These are phyloP conservation scores for Salvia rosmarinus DNA, from an alignment of 257 asterid species.

Conservation along the genomic window DNA sequence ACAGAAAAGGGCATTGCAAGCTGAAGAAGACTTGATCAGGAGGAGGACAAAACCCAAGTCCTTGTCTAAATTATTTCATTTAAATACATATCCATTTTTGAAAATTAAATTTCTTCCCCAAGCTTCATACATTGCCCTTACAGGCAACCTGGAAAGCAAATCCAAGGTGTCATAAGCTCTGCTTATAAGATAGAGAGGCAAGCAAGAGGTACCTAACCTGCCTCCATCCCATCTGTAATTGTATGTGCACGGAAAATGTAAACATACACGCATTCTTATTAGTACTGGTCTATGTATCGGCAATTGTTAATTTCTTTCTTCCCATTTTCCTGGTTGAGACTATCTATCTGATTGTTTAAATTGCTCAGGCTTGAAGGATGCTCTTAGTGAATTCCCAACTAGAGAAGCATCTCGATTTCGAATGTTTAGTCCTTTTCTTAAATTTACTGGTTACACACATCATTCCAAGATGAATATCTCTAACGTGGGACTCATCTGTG, in stretches of 20 bases:
- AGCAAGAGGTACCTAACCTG: constrained; percentile 65
- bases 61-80: constrained; percentile 26
- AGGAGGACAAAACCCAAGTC: constrained; percentile 93
- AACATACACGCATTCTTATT: neutral
- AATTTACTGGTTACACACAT: neutral
- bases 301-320: neutral
- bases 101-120: constrained; percentile 27
- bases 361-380: constrained; percentile 78
- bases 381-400: constrained; percentile 79
- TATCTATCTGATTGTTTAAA: constrained; percentile 6
- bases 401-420: constrained; percentile 79
- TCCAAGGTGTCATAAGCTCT: constrained; percentile 72
- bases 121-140: constrained; percentile 26
- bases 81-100: constrained; percentile 3
- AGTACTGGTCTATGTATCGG: neutral
- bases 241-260: neutral
- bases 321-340: neutral
- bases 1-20: constrained; percentile 73
- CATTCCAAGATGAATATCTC: constrained; percentile 5
- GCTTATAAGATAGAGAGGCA: constrained; percentile 90
- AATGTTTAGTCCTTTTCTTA: constrained; percentile 47
- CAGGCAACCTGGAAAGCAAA: constrained; percentile 97
- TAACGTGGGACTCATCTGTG: constrained; percentile 10
- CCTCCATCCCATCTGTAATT: neutral
- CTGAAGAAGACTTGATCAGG: constrained; percentile 77